These are phyloP conservation scores for Pythium phragmitis DNA, from an alignment of 352 stramenopile species.

Conservation along the genomic window DNA sequence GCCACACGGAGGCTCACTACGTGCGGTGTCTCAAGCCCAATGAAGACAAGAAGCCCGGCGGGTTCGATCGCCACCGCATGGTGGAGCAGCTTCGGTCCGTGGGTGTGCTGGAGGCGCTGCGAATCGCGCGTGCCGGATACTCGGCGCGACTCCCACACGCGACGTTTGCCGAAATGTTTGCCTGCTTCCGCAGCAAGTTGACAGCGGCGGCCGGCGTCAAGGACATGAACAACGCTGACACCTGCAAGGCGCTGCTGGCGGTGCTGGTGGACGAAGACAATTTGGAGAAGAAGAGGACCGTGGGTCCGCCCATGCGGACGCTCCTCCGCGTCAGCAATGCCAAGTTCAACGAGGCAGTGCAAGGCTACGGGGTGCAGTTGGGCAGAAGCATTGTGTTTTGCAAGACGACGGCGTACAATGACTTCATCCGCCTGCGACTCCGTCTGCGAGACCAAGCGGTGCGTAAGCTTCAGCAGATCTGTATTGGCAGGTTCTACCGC, in stretches of 20 bases:
- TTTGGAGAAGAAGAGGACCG: conserved; percentile 7
- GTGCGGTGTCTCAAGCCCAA: conserved; percentile 99
- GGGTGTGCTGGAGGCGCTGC: conserved; percentile 95
- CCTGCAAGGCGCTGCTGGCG: conserved; percentile 29
- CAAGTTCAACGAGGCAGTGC: conserved; percentile 33
- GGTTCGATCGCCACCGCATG: conserved; percentile 85
- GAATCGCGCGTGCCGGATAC: conserved; percentile 95
- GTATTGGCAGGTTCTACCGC: conserved; percentile 17
- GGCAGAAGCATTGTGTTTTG: conserved; percentile 40
- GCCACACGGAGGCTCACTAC: conserved; percentile 96
- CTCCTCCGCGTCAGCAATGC: conserved; percentile 25
- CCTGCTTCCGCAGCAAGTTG: conserved; percentile 51
- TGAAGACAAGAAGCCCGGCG: conserved; percentile 74
- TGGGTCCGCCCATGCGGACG: conserved; percentile 22
- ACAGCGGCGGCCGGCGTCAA: conserved; percentile 7
- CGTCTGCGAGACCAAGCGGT: conserved; percentile 24
- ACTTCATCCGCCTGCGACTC: conserved; percentile 31
- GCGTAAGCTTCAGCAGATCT: conserved; percentile 26
- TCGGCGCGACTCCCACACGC: conserved; percentile 93
- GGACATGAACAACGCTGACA: conserved; percentile 10
- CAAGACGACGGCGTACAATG: conserved; percentile 37
- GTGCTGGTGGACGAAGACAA: conserved; percentile 28
- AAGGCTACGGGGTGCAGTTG: conserved; percentile 32
- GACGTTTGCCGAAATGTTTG: conserved; percentile 87
- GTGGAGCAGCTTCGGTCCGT: conserved; percentile 97